Conservation (phyloP, 2,329 filamentous ascomycete species). For the Septoria linicola region DNA sequence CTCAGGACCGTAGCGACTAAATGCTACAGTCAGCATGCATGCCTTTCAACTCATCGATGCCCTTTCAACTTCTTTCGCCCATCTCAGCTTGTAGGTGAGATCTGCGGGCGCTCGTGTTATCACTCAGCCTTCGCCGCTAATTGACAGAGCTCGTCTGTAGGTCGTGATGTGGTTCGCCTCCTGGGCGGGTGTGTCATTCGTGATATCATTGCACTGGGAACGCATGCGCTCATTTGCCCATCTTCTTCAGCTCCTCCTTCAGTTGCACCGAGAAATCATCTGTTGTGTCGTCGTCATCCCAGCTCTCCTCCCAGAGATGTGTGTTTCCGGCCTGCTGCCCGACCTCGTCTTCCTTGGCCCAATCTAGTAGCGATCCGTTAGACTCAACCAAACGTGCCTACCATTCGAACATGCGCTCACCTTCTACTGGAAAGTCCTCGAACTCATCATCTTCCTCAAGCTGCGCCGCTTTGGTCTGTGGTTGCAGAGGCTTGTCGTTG, state of each 20-base stretch:
- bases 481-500: conserved; percentile 51
- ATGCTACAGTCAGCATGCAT: too few relatives aligned
- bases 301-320: conserved; percentile 98
- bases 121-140: too few relatives aligned
- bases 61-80: too few relatives aligned
- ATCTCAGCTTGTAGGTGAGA: too few relatives aligned
- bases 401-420: too few relatives aligned
- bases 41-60: too few relatives aligned
- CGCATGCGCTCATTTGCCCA: conserved; percentile 58
- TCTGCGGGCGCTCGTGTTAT: too few relatives aligned
- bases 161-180: neutral
- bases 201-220: neutral
- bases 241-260: conserved; percentile 93
- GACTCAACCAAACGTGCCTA: too few relatives aligned
- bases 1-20: neutral
- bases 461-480: conserved; percentile 61
- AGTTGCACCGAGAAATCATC: conserved; percentile 96
- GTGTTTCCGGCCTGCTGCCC: conserved; percentile 59
- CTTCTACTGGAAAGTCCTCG: conserved; percentile 96
- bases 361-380: conserved; percentile 67
- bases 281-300: conserved; percentile 96
- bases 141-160: neutral
- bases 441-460: conserved; percentile 99
- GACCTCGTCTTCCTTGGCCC: conserved; percentile 83
- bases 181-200: neutral